Evolutionary conservation across 2,329 filamentous ascomycete species (phyloP), one percentile per base, ranked within the genome.

Genomic region (Phialophora tarda): DNA sequence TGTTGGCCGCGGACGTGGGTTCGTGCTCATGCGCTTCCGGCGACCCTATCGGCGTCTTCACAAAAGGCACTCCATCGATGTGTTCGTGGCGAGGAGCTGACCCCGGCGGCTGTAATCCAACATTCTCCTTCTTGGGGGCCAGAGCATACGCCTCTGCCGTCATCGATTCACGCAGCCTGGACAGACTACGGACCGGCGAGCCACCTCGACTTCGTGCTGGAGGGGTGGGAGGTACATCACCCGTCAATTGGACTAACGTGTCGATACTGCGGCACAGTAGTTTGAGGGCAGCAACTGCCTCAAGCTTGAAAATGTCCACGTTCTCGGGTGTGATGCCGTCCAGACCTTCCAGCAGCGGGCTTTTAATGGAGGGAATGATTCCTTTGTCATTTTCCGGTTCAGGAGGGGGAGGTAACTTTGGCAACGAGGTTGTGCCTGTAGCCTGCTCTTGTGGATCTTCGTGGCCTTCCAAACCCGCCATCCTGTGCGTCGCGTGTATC

Each of bases 181-280:
- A 69, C 44, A 65, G 14, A 12, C 59, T 53, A 14, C 59, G 62
- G 3, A 44, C 54, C 6, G 71, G 71, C 14, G 71, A 72, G 17
- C 41, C 24, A 21, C 68, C 68, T 41, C 71, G 63, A 64, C 69
- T 73, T 8, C 63, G 63, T 10, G 67, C 58, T 1, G 89, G 85
- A 63, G 90, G 91, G n/a, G 89, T 95, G 17, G 90, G 90, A 24
- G 91, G 91, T 12, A 95, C 83, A 74, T 96, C 91, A 74, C 91
- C 76, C 34, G 77, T 77, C 54, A 76, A 62, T 26, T 72, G 73
- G 53, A 76, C 76, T 23, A 83, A 73, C 28, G 72, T 73, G 58
- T 93, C 90, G 67, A 93, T 82, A 65, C 87, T 87, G 47, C 87
- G 84, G 71, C 89, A 89, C n/a, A 98, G 85, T 69, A 96, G 82